Base-by-base conservation (phyloP, 164 flowering plant species). In the Pachysandra terminalis region DNA sequence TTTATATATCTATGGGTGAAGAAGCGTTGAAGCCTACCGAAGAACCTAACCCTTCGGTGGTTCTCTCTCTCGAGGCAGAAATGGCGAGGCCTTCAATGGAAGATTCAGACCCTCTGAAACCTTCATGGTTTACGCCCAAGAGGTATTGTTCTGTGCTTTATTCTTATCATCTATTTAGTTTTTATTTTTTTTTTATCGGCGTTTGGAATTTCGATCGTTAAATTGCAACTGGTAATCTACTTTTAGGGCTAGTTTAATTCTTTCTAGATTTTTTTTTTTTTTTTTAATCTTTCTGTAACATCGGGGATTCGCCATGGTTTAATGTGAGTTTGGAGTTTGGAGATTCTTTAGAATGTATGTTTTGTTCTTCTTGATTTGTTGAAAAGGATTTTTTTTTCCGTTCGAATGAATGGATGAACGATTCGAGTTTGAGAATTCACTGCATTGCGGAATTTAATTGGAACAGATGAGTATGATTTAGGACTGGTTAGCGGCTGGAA, bases 51-150 rank as follows among this genome's bases (percentile, higher is more conserved):
- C 61, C 55, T 54, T 73, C 69, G 12, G 67, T 49, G 19, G 63
- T 40, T n/a, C 19, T 35, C 45, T 45, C 69, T 19, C 41, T 25
- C 22, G 25, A 32, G 25, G 19, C 32, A 10, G 75, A 64, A 26
- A 72, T 78, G 80, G 77, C 68, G 65, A 53, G 27, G 48, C 53
- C 22, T 56, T n/a, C 66, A 27, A 26, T 9, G 23, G 27, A 15
- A 9, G 79, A 74, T 28, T 56, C 71, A 10, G 59, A 25, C 13
- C 55, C 81, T n/a, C n/a, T n/a, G 23, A 60, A 71, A 0, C 84
- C 84, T 22, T 78, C 85, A 14, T 84, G 87, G 87, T 84, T 82
- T 72, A 80, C 87, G 14, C 87, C 87, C 7, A 77, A 74, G 63
- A 80, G 81, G 87, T 82, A 40, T 14, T 37, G 14, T 15, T 52